Percentiles rank a stretch among this genome's conserved stretches.
These are phyloP conservation scores for Brassica incana DNA, from an alignment of 345 rosid genomes.

Conservation along the genomic window DNA sequence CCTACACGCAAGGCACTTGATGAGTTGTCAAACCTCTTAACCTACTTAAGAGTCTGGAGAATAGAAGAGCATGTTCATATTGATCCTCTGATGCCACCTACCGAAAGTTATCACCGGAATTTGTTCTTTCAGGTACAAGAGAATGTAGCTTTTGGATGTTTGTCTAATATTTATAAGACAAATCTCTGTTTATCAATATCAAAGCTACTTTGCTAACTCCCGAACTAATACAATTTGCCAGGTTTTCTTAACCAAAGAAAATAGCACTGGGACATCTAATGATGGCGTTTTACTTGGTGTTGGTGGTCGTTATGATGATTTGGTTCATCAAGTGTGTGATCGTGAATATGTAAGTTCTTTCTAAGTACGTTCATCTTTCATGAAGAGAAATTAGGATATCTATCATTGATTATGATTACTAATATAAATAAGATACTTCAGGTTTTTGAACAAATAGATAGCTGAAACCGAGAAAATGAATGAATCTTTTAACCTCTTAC, in stretches of 20 bases:
- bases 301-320: conserved; percentile 92
- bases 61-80: conserved; percentile 72
- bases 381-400: neutral
- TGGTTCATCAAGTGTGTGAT: conserved; percentile 78
- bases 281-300: conserved; percentile 83
- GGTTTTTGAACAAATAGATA: neutral
- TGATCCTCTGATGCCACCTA: conserved; percentile 88
- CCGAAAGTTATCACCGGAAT: conserved; percentile 77
- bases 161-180: neutral
- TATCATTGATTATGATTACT: conserved; percentile 1
- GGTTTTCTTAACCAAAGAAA: conserved; percentile 72
- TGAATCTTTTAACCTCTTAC: too few species aligned
- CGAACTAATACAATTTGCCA: conserved; percentile 33
- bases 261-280: conserved; percentile 59
- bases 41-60: conserved; percentile 81
- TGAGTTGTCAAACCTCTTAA: conserved; percentile 75
- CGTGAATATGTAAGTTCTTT: conserved; percentile 50
- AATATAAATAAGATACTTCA: neutral
- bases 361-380: conserved; percentile 26
- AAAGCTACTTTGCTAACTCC: neutral
- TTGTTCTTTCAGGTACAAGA: conserved; percentile 77
- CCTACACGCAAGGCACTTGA: conserved; percentile 78
- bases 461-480: too few species aligned
- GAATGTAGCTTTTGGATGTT: conserved; percentile 1
- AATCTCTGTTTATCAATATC: conserved; percentile 5